Evolutionary conservation across 176 grass and related monocot genomes (phyloP).

Genomic region (Zoysia pacifica): DNA sequence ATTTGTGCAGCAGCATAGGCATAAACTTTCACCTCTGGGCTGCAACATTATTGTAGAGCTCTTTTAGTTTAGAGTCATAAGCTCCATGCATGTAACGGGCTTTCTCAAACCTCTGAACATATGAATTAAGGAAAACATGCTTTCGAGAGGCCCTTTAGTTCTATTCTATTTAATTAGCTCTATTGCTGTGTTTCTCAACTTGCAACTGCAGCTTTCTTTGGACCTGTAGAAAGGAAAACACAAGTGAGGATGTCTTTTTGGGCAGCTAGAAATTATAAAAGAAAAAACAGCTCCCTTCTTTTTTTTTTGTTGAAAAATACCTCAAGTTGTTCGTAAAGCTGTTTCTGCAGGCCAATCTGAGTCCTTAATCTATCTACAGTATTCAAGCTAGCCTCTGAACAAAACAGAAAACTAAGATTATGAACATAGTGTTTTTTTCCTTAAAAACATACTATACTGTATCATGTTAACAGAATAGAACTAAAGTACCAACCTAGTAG

Average conservation of each 20-base stretch:
- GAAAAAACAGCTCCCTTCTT: neutral
- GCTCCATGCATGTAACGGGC: no score
- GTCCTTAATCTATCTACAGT: conserved; percentile 37
- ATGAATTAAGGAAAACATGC: no score
- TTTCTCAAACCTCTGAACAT: no score
- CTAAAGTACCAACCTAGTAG: conserved; percentile 65
- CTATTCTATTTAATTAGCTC: no score
- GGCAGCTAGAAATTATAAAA: neutral
- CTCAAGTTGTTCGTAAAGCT: conserved; percentile 73
- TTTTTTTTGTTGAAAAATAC: neutral
- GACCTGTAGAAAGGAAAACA: conserved; percentile 39
- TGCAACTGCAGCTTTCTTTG: conserved; percentile 82
- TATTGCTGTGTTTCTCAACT: conserved; percentile 76
- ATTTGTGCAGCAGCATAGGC: no score
- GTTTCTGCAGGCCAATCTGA: conserved; percentile 68
- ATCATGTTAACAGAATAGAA: neutral
- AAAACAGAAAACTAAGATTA: neutral
- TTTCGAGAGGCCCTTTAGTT: no score
- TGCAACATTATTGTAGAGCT: no score
- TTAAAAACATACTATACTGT: neutral
- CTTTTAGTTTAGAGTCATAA: no score
- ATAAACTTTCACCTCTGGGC: no score
- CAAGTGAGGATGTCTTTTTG: neutral
- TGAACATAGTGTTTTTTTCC: neutral
- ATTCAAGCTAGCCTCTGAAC: conserved; percentile 37